Conservation (phyloP, 352 stramenopile species). For the Pythium vanterpoolii region DNA sequence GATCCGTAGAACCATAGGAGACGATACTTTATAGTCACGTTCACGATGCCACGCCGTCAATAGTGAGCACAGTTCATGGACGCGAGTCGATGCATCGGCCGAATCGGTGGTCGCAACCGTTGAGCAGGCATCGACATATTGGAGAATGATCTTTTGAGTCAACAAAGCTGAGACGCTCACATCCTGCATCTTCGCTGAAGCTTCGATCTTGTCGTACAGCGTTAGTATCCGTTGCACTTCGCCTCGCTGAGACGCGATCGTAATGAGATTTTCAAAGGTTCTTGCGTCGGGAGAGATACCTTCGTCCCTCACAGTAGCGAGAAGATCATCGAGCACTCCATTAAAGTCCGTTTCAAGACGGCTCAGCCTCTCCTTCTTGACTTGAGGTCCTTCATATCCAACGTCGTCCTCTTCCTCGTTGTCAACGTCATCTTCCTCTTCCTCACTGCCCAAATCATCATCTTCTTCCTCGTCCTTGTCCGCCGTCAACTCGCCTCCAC, state of each 20-base stretch:
- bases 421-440: conserved; percentile 19
- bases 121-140: conserved; percentile 18
- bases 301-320: conserved; percentile 5
- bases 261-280: conserved; percentile 5
- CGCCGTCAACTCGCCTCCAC: neutral
- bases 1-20: conserved; percentile 37
- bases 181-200: neutral
- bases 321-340: conserved; percentile 10
- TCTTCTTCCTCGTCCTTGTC: conserved; percentile 2
- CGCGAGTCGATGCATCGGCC: neutral
- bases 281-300: neutral
- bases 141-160: conserved; percentile 2
- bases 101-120: neutral
- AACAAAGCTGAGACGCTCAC: conserved; percentile 12
- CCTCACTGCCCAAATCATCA: conserved; percentile 20
- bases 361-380: neutral
- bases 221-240: conserved; percentile 9
- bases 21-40: conserved; percentile 9
- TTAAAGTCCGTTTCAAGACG: conserved; percentile 15
- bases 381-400: neutral
- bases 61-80: conserved; percentile 30
- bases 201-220: conserved; percentile 15
- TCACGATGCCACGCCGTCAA: conserved; percentile 41
- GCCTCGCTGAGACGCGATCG: conserved; percentile 6
- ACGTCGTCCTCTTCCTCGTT: conserved; percentile 7